Base-by-base conservation (phyloP, 1,284 basidiomycete species). In the Tylopilus sp. region DNA sequence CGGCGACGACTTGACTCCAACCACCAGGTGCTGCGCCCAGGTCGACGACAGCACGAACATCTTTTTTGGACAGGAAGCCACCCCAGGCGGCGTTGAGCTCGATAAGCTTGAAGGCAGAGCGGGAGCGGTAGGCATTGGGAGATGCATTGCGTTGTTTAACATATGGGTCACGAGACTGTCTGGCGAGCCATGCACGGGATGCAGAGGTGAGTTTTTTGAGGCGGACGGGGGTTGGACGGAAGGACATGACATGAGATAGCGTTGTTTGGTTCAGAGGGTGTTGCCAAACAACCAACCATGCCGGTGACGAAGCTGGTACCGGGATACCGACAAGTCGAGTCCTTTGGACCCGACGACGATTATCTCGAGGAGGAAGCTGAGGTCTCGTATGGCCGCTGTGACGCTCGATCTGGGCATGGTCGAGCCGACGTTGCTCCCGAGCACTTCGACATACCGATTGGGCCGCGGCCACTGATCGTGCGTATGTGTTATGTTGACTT, bases 11-110 rank as follows among this genome's bases (percentile, higher is more conserved):
- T 73, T 96, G 94, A 64, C 90, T 91, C 95, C 95, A 96, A 1
- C 95, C 94, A 7, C 95, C 95, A 0, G 95, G 95, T 1, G 95
- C 94, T 1, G 92, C 93, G 41, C 95, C 95, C 33, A 97, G 86
- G 77, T 96, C 95, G 3, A 96, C 88, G 0, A 96, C 89, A 26
- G 86, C 82, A 7, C 77, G 80, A 2, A 91, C 85, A 64, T 89
- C 83, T 13, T 77, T 79, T 53, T 83, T 81, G 7, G 80, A 78
- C 53, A 94, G 81, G 65, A 95, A 87, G 5, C 78, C 69, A 38
- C 81, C 80, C 74, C 81, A 88, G 55, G 82, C 79, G 3, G 83
- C 78, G 72, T 93, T 83, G 64, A 95, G 86, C 75, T 94, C 91
- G 62, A 93, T 76, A 26, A 97, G 87, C 80, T 97, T 97, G 84